phyloP scores from a whole-genome alignment of 768 basidiomycete species.

The Mycena epipterygia region DNA sequence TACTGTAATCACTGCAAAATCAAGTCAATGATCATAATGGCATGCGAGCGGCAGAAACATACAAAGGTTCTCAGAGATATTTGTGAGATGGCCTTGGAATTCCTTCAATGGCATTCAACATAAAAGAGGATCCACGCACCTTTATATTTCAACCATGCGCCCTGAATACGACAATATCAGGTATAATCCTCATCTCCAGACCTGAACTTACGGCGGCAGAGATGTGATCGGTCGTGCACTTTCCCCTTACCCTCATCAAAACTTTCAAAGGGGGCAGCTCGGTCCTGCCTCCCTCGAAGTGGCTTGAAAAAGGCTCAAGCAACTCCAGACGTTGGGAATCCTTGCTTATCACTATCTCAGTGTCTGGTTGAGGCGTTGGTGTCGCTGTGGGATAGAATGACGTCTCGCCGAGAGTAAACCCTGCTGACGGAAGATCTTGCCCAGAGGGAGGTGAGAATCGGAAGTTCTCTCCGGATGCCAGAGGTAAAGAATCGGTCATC shows the following conservation, averaged over 20 bases:
- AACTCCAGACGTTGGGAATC: constrained; percentile 89
- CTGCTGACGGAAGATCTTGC: constrained; percentile 84
- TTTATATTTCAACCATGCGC: constrained; percentile 99
- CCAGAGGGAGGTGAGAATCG: constrained; percentile 89
- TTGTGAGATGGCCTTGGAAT: constrained; percentile 96
- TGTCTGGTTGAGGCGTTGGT: constrained; percentile 82
- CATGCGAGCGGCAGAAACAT: constrained; percentile 48
- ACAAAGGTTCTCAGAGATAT: constrained; percentile 97
- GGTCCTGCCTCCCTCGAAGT: constrained; percentile 69
- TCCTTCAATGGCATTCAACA: constrained; percentile 92
- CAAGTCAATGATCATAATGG: neutral
- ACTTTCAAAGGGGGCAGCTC: constrained; percentile 90
- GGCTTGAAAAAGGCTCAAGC: constrained; percentile 86
- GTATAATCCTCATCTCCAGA: neutral
- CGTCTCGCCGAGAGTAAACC: constrained; percentile 83
- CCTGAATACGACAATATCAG: constrained; percentile 58
- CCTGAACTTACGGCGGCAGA: constrained; percentile 85
- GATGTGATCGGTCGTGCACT: constrained; percentile 99
- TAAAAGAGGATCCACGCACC: constrained; percentile 45
- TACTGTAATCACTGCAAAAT: constrained; percentile 83
- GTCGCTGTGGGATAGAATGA: constrained; percentile 83
- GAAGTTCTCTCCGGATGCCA: constrained; percentile 83
- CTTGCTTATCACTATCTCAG: constrained; percentile 81
- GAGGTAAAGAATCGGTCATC: constrained; percentile 75
- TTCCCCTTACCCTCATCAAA: constrained; percentile 93